Evolutionary conservation across 805 yeast species (phyloP).

Genomic region (Metschnikowia santaceciliae): DNA sequence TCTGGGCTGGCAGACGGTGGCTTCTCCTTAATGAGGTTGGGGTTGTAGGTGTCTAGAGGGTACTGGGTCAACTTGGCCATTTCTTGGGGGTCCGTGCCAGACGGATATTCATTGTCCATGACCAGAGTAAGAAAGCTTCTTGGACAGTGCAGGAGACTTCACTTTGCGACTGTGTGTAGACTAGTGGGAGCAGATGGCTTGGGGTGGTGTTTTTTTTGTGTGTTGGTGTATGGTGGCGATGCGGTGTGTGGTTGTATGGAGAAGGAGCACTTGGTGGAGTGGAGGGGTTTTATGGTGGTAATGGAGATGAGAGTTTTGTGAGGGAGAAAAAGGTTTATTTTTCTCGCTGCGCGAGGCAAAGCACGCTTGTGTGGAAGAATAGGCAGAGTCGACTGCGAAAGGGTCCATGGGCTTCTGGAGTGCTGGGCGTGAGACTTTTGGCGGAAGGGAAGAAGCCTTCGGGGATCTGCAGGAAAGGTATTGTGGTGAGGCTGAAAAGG

Average conservation of each 20-base stretch:
- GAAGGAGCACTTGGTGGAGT: too few relatives aligned
- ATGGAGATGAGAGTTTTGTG: background rate
- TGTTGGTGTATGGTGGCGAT: background rate
- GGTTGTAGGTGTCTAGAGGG: constrained; percentile 5
- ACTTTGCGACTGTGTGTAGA: background rate
- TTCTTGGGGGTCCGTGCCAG: constrained; percentile 3
- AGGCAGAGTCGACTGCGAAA: background rate
- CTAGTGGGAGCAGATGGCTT: background rate
- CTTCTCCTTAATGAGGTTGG: constrained; percentile 1
- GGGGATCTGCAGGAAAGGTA: too few relatives aligned
- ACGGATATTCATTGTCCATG: constrained; percentile 5
- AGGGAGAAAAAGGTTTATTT: background rate
- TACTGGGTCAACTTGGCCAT: constrained; percentile 6
- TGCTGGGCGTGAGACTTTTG: background rate
- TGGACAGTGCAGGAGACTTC: background rate
- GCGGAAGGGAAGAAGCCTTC: too few relatives aligned
- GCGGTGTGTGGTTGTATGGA: background rate
- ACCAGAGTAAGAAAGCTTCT: background rate
- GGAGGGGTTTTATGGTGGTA: background rate
- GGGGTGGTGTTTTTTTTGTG: background rate
- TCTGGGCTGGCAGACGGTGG: background rate
- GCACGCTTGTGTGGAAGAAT: background rate
- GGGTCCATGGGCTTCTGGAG: too few relatives aligned
- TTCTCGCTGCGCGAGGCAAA: background rate
- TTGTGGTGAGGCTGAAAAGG: too few relatives aligned